Evolutionary conservation across 768 basidiomycete species (phyloP), one percentile per base, ranked within the genome.

Genomic region (Amanita phalloides): DNA sequence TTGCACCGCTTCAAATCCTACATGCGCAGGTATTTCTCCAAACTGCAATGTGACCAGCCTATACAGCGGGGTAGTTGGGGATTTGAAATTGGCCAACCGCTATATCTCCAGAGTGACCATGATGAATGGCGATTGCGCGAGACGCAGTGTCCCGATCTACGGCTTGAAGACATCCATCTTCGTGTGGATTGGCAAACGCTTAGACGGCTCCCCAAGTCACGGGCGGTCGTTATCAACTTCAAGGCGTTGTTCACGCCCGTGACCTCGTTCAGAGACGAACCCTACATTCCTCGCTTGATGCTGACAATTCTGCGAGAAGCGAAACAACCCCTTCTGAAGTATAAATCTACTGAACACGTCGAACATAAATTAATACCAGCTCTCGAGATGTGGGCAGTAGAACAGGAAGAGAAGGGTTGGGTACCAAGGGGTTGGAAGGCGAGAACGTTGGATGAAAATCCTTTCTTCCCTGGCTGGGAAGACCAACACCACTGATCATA

Each of bases 51-150:
- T 33, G 60, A 74, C 21, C 74, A 73, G 53, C 75, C 77, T 4
- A 78, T 79, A 28, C 76, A 78, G 54, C 64, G 76, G 39, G 75
- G 72, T 1, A 77, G 77, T 0, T 79, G 78, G 77, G 61, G 66
- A 13, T 48, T 78, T 21, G 76, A 77, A 58, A 60, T 73, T n/a
- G 78, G 75, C 8, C 64, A 76, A 51, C 74, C 73, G 23, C 58
- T 79, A 1, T 78, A 67, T 59, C 45, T 71, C 28, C 77, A 76
- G 53, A 55, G 64, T 6, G 64, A 65, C 42, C 69, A 72, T 51
- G 58, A 66, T 13, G 64, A 68, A 28, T 78, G 64, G 62, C 53
- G 49, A 14, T 8, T 54, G 39, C 70, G 71, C 26, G 59, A 61
- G 33, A 56, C 45, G 4, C 71, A 73, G 48, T 56, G 61, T 30